phyloP scores from a whole-genome alignment of 1,139 yeast genomes.

The Blastobotrys elegans region DNA sequence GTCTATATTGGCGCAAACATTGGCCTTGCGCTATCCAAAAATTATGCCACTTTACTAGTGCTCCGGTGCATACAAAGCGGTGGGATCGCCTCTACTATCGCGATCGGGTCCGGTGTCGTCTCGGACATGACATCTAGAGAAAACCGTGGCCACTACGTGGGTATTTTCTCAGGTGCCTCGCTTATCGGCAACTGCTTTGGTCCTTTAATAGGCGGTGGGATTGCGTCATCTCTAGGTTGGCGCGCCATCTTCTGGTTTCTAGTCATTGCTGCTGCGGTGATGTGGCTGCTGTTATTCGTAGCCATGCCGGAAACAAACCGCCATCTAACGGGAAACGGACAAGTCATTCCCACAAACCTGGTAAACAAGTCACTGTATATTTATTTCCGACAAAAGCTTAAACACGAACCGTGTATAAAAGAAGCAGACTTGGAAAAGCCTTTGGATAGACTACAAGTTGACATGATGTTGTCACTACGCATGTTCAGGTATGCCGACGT shows the following conservation, averaged over 20 bases:
- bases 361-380: slow-evolving; percentile 42
- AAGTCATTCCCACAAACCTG: slow-evolving; percentile 43
- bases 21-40: slow-evolving; percentile 54
- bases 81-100: slow-evolving; percentile 65
- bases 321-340: slow-evolving; percentile 62
- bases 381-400: slow-evolving; percentile 17
- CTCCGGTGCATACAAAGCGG: slow-evolving; percentile 65
- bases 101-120: slow-evolving; percentile 60
- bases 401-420: slow-evolving; percentile 19
- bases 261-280: slow-evolving; percentile 53
- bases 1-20: slow-evolving; percentile 53
- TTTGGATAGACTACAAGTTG: slow-evolving; percentile 33
- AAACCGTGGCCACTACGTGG: slow-evolving; percentile 62
- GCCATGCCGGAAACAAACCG: slow-evolving; percentile 70
- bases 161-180: slow-evolving; percentile 58
- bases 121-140: slow-evolving; percentile 60
- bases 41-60: slow-evolving; percentile 50
- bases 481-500: slow-evolving; percentile 34
- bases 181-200: slow-evolving; percentile 72
- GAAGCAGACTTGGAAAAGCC: slow-evolving; percentile 31
- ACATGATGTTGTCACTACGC: slow-evolving; percentile 34
- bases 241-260: slow-evolving; percentile 72
- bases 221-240: slow-evolving; percentile 62
- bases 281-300: slow-evolving; percentile 31
- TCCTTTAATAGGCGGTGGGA: slow-evolving; percentile 66